Conservation (phyloP, 345 rosid species). For the Acer negundo region DNA sequence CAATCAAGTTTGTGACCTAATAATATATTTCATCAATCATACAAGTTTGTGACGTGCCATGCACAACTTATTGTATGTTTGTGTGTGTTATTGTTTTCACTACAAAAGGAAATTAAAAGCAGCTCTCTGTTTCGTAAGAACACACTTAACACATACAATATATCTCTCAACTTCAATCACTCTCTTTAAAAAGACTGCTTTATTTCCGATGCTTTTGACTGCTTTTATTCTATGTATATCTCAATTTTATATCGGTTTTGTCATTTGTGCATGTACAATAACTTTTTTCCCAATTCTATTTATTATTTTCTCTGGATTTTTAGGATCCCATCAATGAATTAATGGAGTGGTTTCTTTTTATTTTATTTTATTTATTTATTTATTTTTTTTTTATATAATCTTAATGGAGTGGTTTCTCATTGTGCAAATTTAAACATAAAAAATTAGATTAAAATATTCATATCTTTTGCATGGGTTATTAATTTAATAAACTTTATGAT, state of each 20-base stretch:
- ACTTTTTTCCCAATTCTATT: not conserved
- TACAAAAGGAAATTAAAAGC: not conserved
- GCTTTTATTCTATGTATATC: slow-evolving; percentile 1
- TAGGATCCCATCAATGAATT: not conserved
- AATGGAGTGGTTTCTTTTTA: not conserved
- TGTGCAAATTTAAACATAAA: not conserved
- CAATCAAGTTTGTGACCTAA: too few relatives aligned
- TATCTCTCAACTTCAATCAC: not conserved
- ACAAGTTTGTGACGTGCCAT: not conserved
- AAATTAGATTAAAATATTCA: not conserved
- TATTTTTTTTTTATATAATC: too few relatives aligned
- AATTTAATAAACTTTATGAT: not conserved
- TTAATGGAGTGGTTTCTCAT: too few relatives aligned
- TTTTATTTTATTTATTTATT: too few relatives aligned
- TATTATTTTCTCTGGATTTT: not conserved
- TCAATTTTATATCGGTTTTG: not conserved
- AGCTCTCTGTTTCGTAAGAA: not conserved
- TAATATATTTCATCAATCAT: not conserved
- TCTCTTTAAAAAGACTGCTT: not conserved
- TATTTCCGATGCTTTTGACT: slow-evolving; percentile 3
- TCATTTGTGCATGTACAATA: not conserved
- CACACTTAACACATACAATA: not conserved
- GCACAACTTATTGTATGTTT: not conserved
- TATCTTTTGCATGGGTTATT: not conserved
- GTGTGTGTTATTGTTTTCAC: not conserved